Evolutionary conservation across 768 basidiomycete genomes (phyloP).

Genomic region (Leucosporidium creatinivorum): DNA sequence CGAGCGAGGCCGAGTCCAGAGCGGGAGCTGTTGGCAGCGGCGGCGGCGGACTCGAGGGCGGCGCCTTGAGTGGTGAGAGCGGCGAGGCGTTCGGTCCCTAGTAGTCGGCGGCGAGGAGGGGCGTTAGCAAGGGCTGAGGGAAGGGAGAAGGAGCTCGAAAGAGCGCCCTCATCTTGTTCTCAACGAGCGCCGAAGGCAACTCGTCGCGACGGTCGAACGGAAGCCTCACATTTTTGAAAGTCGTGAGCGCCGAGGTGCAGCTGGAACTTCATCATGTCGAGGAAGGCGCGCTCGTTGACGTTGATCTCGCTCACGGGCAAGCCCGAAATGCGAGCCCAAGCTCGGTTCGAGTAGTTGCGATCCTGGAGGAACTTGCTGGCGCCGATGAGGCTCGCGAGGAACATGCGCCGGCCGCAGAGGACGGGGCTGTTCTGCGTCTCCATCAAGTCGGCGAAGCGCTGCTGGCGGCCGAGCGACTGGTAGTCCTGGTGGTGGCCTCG

Average conservation of each 20-base stretch:
- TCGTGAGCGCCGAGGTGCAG: conserved; percentile 32
- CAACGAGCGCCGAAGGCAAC: background rate
- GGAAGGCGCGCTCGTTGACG: conserved; percentile 78
- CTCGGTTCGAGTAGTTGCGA: conserved; percentile 83
- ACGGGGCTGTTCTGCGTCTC: conserved; percentile 41
- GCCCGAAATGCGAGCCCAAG: conserved; percentile 91
- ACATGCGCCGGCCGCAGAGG: conserved; percentile 78
- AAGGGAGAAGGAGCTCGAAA: background rate
- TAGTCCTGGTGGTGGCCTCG: too few species aligned
- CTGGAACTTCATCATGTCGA: conserved; percentile 63
- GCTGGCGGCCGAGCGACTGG: background rate
- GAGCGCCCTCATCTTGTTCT: background rate
- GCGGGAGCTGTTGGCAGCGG: background rate
- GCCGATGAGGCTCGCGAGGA: conserved; percentile 77
- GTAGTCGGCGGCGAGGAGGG: background rate
- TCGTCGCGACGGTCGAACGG: background rate
- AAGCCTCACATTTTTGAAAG: conserved; percentile 28
- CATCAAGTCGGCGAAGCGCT: background rate
- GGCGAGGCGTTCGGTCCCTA: conserved; percentile 25
- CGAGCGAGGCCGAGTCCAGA: conserved; percentile 3
- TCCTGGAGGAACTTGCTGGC: conserved; percentile 92
- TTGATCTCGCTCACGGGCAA: conserved; percentile 77
- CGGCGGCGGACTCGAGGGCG: background rate
- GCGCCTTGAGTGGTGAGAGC: background rate
- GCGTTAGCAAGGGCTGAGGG: background rate